Percentiles rank a stretch among this genome's conserved stretches.
Conservation (phyloP, 306 rosid genomes). For the Fragaria ananassa region DNA sequence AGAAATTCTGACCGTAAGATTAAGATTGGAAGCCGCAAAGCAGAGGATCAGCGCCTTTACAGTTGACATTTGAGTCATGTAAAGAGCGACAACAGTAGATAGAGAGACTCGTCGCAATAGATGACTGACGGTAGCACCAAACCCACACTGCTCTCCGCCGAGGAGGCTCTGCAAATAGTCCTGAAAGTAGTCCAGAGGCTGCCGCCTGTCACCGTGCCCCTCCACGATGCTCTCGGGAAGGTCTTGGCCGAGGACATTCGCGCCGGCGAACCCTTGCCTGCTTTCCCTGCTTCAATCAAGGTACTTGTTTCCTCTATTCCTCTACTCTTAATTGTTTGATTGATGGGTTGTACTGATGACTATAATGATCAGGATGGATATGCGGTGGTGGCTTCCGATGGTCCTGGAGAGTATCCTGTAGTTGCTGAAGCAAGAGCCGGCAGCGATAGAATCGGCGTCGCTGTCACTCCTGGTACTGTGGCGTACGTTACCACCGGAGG, state of each 20-base stretch:
- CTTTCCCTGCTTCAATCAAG: constrained; percentile 78
- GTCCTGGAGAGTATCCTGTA: constrained; percentile 80
- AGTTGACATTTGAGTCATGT: no score
- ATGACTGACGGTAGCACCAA: not conserved
- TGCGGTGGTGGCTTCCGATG: constrained; percentile 82
- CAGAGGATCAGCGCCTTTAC: no score
- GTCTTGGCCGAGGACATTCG: constrained; percentile 65
- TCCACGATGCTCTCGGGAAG: constrained; percentile 66
- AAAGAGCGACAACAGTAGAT: no score
- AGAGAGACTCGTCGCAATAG: no score
- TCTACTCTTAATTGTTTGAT: no score
- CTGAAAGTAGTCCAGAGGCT: constrained; percentile 53
- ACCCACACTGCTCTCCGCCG: constrained; percentile 36
- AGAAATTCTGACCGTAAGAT: no score
- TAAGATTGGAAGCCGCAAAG: no score
- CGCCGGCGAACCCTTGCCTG: constrained; percentile 74
- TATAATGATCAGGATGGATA: constrained; percentile 65
- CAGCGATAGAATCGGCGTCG: constrained; percentile 56
- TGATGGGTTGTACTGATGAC: not conserved
- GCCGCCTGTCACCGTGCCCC: constrained; percentile 50
- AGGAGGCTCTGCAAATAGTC: constrained; percentile 52
- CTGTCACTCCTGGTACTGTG: constrained; percentile 61
- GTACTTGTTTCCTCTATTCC: constrained; percentile 17
- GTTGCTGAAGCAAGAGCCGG: constrained; percentile 82
- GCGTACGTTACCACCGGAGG: constrained; percentile 96